Evolutionary conservation across 1,284 basidiomycete species (phyloP).

Genomic region (Cryptococcus depauperatus): DNA sequence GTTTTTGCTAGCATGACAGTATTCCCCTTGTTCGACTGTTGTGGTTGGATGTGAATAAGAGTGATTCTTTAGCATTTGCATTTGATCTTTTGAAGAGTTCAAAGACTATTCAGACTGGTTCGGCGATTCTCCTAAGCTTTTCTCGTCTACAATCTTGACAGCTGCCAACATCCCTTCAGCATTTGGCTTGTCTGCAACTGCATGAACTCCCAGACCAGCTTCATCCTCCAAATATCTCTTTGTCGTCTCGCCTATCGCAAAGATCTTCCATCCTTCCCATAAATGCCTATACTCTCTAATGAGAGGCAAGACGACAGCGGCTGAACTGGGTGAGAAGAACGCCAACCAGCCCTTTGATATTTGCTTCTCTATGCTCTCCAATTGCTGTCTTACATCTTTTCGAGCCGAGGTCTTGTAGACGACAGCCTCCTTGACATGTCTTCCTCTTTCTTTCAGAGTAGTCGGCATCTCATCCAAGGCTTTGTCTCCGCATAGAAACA

Average conservation of each 20-base stretch:
- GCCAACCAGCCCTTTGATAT: slow-evolving; percentile 23
- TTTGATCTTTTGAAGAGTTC: no score
- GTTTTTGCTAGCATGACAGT: no score
- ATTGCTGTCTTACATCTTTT: slow-evolving; percentile 1
- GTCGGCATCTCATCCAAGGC: slow-evolving; percentile 25
- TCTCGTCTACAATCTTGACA: no score
- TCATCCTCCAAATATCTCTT: slow-evolving; percentile 16
- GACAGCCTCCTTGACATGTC: slow-evolving; percentile 14
- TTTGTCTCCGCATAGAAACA: slow-evolving; percentile 38
- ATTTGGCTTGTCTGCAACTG: slow-evolving; percentile 33
- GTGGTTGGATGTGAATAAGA: no score
- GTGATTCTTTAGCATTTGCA: not conserved
- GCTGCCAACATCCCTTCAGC: slow-evolving; percentile 24
- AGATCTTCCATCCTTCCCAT: slow-evolving; percentile 13
- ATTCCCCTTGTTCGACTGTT: no score
- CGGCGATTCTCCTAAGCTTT: no score
- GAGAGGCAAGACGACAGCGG: slow-evolving; percentile 23
- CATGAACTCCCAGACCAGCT: slow-evolving; percentile 22
- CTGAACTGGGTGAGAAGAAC: slow-evolving; percentile 41
- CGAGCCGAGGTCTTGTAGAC: slow-evolving; percentile 22
- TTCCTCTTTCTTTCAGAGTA: slow-evolving; percentile 15
- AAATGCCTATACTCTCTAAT: slow-evolving; percentile 5
- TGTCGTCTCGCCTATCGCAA: slow-evolving; percentile 41
- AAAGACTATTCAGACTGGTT: no score
- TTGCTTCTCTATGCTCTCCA: not conserved